Evolutionary conservation across 495 filamentous ascomycete genomes (phyloP).

Genomic region (Chaetomium cochliodes): DNA sequence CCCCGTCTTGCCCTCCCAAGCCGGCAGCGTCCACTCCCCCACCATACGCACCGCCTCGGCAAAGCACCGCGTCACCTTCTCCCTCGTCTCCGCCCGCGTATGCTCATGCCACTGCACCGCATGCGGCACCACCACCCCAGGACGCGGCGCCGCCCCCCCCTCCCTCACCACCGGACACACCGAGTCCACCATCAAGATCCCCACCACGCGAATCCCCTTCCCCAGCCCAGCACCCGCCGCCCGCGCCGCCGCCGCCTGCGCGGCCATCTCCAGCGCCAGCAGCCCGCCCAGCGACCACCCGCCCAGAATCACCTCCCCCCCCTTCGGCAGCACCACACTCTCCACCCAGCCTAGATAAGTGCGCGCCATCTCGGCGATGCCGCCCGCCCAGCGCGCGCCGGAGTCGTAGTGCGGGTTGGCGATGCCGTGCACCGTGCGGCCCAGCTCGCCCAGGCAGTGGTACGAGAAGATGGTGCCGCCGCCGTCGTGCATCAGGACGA

Average conservation of each 20-base stretch:
- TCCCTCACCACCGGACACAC: slow-evolving; percentile 32
- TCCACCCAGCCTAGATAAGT: slow-evolving; percentile 37
- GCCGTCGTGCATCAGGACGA: slow-evolving; percentile 47
- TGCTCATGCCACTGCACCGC: slow-evolving; percentile 31
- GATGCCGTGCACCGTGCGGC: slow-evolving; percentile 40
- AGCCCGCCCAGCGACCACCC: slow-evolving; percentile 51
- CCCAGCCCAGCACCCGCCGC: slow-evolving; percentile 13
- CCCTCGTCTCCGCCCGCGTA: slow-evolving; percentile 41
- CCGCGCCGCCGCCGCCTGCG: slow-evolving; percentile 28
- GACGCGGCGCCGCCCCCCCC: too few species aligned
- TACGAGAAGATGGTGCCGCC: slow-evolving; percentile 46
- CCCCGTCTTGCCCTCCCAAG: slow-evolving; percentile 27
- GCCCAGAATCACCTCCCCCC: slow-evolving; percentile 36
- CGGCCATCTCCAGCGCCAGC: slow-evolving; percentile 43
- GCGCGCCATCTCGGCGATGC: slow-evolving; percentile 40
- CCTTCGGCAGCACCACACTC: slow-evolving; percentile 31
- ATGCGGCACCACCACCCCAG: slow-evolving; percentile 21
- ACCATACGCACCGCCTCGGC: slow-evolving; percentile 41
- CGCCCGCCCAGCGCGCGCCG: slow-evolving; percentile 32
- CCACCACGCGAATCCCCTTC: slow-evolving; percentile 31
- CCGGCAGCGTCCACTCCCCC: slow-evolving; percentile 37
- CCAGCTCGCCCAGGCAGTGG: slow-evolving; percentile 37
- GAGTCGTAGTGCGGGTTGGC: slow-evolving; percentile 39
- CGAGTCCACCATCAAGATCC: slow-evolving; percentile 49
- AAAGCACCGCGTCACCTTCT: slow-evolving; percentile 38